Evolutionary conservation across 2,329 filamentous ascomycete genomes (phyloP).

Genomic region (Neocatenulostroma microsporum): DNA sequence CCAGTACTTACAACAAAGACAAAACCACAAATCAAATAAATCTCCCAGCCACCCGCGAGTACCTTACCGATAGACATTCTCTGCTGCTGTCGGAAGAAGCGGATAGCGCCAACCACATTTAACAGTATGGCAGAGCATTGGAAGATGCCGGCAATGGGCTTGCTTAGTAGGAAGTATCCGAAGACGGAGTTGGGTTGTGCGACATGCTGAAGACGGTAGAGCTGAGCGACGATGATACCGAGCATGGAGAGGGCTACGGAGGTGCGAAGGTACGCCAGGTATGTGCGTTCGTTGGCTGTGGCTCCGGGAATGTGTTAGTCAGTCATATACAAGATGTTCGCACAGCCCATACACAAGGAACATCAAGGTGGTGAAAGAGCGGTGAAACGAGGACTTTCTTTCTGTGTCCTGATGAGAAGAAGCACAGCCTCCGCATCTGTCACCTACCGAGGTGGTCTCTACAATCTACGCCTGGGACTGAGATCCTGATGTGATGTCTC

Average conservation of each 20-base stretch:
- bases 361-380: background rate
- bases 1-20: conserved; percentile 41
- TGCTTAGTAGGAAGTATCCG: conserved; percentile 54
- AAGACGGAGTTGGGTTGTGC: conserved; percentile 39
- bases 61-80: conserved; percentile 52
- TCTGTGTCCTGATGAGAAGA: too few species aligned
- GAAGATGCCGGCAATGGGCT: conserved; percentile 48
- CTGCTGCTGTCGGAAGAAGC: conserved; percentile 55
- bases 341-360: too few species aligned
- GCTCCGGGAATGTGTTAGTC: background rate
- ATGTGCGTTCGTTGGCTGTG: conserved; percentile 65
- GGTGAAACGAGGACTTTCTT: too few species aligned
- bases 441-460: conserved; percentile 51
- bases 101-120: conserved; percentile 46
- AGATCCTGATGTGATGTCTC: conserved; percentile 43
- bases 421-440: background rate
- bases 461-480: conserved; percentile 44
- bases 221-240: conserved; percentile 58
- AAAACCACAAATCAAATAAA: conserved; percentile 42
- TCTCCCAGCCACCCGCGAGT: conserved; percentile 52
- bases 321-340: too few species aligned
- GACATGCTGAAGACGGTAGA: conserved; percentile 55
- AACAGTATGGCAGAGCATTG: conserved; percentile 44
- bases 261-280: conserved; percentile 64
- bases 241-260: conserved; percentile 61